A percentile compares a stretch with the other conserved stretches of the same genome.
Conservation (phyloP, 805 yeast species). For the Spathaspora sp. region DNA sequence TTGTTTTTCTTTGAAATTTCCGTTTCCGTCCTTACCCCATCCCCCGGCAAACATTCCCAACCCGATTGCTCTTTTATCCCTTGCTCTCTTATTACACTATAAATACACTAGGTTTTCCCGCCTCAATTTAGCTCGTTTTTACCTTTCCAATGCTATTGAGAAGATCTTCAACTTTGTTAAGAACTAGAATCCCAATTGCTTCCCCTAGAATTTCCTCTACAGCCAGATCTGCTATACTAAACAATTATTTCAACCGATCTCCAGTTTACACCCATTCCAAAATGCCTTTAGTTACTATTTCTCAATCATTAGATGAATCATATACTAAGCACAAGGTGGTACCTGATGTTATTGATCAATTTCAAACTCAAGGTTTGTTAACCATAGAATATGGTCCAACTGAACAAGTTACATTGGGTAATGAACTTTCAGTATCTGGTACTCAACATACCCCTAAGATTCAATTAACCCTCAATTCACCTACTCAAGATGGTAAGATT, state of each 20-base stretch:
- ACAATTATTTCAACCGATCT: background rate
- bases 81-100: background rate
- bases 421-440: conserved; percentile 57
- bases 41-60: background rate
- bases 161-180: conserved; percentile 1
- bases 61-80: background rate
- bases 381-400: conserved; percentile 55
- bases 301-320: conserved; percentile 52
- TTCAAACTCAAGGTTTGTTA: conserved; percentile 51
- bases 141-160: conserved; percentile 1
- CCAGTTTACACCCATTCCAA: conserved; percentile 9
- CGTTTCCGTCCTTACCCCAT: background rate
- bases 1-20: background rate
- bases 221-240: background rate
- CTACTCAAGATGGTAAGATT: conserved; percentile 39
- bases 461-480: conserved; percentile 58
- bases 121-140: background rate
- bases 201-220: background rate
- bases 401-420: conserved; percentile 76
- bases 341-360: conserved; percentile 51
- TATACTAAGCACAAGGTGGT: conserved; percentile 45
- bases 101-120: background rate
- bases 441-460: conserved; percentile 68
- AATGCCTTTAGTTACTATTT: conserved; percentile 49
- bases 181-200: background rate